Evolutionary conservation across 495 filamentous ascomycete species (phyloP).

Genomic region (Podospora australis): DNA sequence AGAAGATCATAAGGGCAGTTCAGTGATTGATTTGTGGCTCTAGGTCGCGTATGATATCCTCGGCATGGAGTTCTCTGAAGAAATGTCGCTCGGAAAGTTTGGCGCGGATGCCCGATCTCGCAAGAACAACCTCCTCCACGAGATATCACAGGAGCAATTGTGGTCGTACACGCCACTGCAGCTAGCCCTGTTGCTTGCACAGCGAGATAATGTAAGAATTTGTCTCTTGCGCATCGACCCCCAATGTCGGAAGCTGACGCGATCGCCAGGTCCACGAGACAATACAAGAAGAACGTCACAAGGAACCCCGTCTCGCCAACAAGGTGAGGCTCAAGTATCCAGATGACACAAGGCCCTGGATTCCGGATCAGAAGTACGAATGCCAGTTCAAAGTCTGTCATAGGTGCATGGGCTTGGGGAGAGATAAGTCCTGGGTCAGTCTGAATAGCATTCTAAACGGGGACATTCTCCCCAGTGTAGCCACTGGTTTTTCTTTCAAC

Average conservation of each 20-base stretch:
- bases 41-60: slow-evolving; percentile 26
- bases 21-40: background rate
- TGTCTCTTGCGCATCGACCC: background rate
- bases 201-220: slow-evolving; percentile 34
- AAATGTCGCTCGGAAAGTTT: slow-evolving; percentile 25
- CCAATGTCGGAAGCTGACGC: background rate
- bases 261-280: slow-evolving; percentile 17
- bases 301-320: background rate
- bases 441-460: slow-evolving; percentile 43
- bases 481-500: slow-evolving; percentile 39
- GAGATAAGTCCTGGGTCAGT: slow-evolving; percentile 41
- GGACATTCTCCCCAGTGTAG: slow-evolving; percentile 35
- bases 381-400: slow-evolving; percentile 51
- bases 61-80: slow-evolving; percentile 13
- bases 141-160: slow-evolving; percentile 44
- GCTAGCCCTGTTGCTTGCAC: slow-evolving; percentile 31
- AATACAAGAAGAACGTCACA: slow-evolving; percentile 15
- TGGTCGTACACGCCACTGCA: slow-evolving; percentile 38
- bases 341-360: slow-evolving; percentile 27
- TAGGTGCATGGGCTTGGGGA: slow-evolving; percentile 38
- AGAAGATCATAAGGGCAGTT: background rate
- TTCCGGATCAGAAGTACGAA: slow-evolving; percentile 30
- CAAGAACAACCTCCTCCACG: slow-evolving; percentile 37
- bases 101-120: slow-evolving; percentile 32
- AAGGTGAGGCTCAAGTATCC: slow-evolving; percentile 6